These are phyloP conservation scores for Camellia oleifera DNA, from an alignment of 179 eudicot genomes.

Conservation along the genomic window DNA sequence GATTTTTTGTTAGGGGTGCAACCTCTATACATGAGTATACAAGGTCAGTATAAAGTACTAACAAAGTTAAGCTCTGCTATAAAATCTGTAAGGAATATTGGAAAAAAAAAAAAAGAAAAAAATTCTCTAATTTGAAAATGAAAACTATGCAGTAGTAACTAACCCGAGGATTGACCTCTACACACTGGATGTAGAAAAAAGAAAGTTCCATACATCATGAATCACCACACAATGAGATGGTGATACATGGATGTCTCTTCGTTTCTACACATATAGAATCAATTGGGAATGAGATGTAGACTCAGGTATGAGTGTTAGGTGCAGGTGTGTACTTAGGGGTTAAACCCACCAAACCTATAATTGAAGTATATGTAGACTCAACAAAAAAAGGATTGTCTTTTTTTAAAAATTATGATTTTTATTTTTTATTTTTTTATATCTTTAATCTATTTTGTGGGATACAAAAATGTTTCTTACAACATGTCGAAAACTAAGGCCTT, in stretches of 20 bases:
- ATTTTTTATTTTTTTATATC: too few species aligned
- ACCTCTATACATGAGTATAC: background rate
- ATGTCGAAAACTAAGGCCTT: too few species aligned
- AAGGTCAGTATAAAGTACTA: too few species aligned
- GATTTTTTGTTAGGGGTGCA: background rate
- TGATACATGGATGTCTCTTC: background rate
- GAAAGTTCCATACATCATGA: background rate
- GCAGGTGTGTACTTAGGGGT: too few species aligned
- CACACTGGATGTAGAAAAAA: background rate
- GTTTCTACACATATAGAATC: background rate
- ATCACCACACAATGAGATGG: background rate
- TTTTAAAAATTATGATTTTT: too few species aligned
- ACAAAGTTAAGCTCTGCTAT: background rate
- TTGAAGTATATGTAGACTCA: too few species aligned
- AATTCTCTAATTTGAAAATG: too few species aligned
- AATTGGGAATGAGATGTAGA: background rate
- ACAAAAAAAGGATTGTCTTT: too few species aligned
- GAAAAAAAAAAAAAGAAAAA: too few species aligned
- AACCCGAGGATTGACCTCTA: background rate
- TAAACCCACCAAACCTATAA: background rate
- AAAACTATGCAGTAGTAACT: background rate
- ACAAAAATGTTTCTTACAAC: too few species aligned
- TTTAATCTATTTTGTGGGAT: too few species aligned
- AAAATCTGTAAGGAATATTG: background rate
- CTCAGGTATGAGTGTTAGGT: too few species aligned